These are phyloP conservation scores for Plasmopara halstedii DNA, from an alignment of 352 stramenopile genomes.

Conservation along the genomic window DNA sequence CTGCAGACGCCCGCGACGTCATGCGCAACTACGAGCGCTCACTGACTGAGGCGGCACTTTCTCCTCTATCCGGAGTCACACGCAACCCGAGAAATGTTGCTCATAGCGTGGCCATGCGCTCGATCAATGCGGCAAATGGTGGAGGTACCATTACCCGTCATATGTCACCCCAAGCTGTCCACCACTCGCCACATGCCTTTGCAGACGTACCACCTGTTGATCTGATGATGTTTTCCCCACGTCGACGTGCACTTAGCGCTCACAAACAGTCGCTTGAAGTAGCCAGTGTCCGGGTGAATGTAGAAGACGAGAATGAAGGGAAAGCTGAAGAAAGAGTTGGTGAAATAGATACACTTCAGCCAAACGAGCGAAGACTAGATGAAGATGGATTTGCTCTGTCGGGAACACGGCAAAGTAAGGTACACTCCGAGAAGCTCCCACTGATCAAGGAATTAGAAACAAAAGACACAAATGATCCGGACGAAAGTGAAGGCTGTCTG, in stretches of 20 bases:
- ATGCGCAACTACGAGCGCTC: slow-evolving; percentile 15
- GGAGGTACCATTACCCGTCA: slow-evolving; percentile 3
- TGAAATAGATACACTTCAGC: slow-evolving; percentile 19
- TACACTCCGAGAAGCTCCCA: slow-evolving; percentile 20
- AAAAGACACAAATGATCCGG: slow-evolving; percentile 10
- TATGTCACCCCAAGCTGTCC: slow-evolving; percentile 46
- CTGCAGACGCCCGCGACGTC: slow-evolving; percentile 12
- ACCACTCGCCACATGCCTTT: slow-evolving; percentile 54
- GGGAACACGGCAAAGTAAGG: slow-evolving; percentile 7
- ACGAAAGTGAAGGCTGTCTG: slow-evolving; percentile 51
- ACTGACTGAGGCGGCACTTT: slow-evolving; percentile 12
- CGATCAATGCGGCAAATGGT: not conserved
- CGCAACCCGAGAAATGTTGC: slow-evolving; percentile 9
- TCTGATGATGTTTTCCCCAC: slow-evolving; percentile 53
- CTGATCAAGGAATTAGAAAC: slow-evolving; percentile 22
- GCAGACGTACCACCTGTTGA: slow-evolving; percentile 24
- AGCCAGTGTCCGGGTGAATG: slow-evolving; percentile 9
- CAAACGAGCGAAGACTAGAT: slow-evolving; percentile 7
- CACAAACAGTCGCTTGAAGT: slow-evolving; percentile 10
- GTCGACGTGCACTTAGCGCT: slow-evolving; percentile 30
- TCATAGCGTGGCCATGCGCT: slow-evolving; percentile 3
- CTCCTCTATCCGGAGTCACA: slow-evolving; percentile 3
- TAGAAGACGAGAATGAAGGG: slow-evolving; percentile 33
- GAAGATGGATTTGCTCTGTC: slow-evolving; percentile 3
- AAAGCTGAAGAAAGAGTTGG: slow-evolving; percentile 26